Percentiles rank a stretch among this genome's conserved stretches.
phyloP scores from a whole-genome alignment of 768 basidiomycete genomes.

The Scleroderma citrinum region DNA sequence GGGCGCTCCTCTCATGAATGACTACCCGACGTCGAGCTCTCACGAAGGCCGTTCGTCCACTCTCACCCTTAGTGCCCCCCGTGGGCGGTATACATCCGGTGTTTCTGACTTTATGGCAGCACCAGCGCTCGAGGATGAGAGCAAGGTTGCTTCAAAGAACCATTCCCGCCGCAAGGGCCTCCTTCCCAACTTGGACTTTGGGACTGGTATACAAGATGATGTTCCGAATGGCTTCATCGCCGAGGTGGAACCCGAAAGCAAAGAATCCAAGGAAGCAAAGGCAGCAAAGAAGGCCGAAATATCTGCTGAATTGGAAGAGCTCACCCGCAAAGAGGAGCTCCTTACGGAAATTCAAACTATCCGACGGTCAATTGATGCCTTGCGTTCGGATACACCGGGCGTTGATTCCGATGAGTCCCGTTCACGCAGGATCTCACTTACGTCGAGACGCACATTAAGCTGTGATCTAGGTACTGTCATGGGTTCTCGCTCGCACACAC shows the following conservation, averaged over 20 bases:
- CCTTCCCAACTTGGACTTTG: conserved; percentile 71
- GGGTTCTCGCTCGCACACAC: conserved; percentile 50
- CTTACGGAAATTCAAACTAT: conserved; percentile 75
- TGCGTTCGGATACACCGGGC: conserved; percentile 64
- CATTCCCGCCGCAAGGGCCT: conserved; percentile 45
- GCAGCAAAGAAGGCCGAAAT: conserved; percentile 31
- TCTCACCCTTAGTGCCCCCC: conserved; percentile 46
- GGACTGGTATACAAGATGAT: conserved; percentile 65
- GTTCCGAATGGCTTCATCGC: conserved; percentile 69
- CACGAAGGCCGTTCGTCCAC: conserved; percentile 37
- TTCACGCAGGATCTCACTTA: conserved; percentile 59
- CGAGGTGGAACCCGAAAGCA: conserved; percentile 29
- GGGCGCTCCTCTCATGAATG: conserved; percentile 61
- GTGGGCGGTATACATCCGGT: conserved; percentile 57
- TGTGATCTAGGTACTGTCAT: conserved; percentile 55
- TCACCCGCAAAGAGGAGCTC: conserved; percentile 65
- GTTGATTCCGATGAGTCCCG: conserved; percentile 44
- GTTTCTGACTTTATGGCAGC: conserved; percentile 71
- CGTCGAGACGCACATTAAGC: conserved; percentile 64
- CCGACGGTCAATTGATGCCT: conserved; percentile 68
- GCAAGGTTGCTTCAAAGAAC: conserved; percentile 43
- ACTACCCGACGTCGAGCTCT: conserved; percentile 46
- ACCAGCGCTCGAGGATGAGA: conserved; percentile 56
- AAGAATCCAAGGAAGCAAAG: conserved; percentile 22
- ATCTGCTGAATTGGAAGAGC: conserved; percentile 41